Conservation (phyloP, 1,284 basidiomycete genomes). For the Rhodotorula sp. region DNA sequence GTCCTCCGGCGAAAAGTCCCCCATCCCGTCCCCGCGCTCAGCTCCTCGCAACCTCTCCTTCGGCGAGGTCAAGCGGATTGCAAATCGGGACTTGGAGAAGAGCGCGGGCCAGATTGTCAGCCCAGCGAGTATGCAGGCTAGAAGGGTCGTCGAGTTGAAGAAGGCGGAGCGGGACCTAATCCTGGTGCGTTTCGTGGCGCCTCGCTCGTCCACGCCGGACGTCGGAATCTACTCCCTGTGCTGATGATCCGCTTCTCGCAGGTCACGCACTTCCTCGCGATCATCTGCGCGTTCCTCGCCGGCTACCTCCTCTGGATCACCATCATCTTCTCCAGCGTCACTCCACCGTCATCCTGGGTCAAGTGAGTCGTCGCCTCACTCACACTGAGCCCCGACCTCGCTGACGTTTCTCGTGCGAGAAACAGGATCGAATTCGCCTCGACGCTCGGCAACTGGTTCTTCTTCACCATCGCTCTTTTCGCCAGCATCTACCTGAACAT, state of each 20-base stretch:
- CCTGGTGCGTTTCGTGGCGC: not conserved
- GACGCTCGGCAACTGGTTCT: not conserved
- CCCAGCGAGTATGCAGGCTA: not conserved
- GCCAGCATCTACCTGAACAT: not conserved
- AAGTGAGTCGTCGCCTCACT: not conserved
- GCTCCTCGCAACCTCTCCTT: not conserved
- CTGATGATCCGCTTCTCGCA: not conserved
- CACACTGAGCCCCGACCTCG: too few relatives aligned
- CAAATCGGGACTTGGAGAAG: not conserved
- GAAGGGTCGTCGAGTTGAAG: slow-evolving; percentile 2
- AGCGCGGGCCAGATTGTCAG: too few relatives aligned
- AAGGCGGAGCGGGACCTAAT: slow-evolving; percentile 6
- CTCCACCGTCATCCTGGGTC: not conserved
- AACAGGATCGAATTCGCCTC: not conserved
- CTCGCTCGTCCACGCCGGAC: too few relatives aligned
- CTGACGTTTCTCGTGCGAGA: not conserved
- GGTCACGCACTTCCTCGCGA: not conserved
- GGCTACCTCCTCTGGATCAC: not conserved
- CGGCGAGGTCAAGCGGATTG: not conserved
- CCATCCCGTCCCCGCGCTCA: too few relatives aligned
- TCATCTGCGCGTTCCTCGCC: too few relatives aligned
- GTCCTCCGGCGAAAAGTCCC: too few relatives aligned
- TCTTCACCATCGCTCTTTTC: not conserved
- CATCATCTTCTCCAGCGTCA: not conserved
- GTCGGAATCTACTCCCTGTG: too few relatives aligned